Conservation (phyloP, 352 stramenopile species). For the Globisporangium rhizosaccharum region DNA sequence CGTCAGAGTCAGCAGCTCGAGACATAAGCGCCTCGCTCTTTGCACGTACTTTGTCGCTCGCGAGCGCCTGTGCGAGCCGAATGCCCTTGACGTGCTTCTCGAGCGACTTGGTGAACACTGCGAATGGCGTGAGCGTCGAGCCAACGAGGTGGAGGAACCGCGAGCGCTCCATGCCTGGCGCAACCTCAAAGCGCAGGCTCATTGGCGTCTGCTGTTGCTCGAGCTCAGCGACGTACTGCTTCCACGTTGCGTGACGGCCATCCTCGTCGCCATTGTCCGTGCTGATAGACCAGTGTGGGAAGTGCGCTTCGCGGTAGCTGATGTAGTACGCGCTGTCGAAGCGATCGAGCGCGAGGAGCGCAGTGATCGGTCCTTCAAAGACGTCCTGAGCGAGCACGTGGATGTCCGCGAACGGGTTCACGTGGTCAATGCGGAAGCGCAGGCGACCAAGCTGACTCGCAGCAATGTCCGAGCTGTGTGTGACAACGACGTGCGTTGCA, state of each 20-base stretch:
- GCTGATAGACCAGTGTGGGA: constrained; percentile 26
- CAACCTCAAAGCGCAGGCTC: constrained; percentile 43
- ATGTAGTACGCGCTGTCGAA: constrained; percentile 60
- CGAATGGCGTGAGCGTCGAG: constrained; percentile 47
- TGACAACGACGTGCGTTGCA: constrained; percentile 60
- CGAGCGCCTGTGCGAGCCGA: constrained; percentile 41
- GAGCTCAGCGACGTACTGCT: constrained; percentile 26
- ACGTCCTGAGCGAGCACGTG: constrained; percentile 55
- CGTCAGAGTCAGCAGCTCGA: constrained; percentile 15
- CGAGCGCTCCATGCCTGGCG: constrained; percentile 39
- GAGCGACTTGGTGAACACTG: constrained; percentile 32
- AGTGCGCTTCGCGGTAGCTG: constrained; percentile 42
- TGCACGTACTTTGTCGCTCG: constrained; percentile 31
- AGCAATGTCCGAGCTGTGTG: constrained; percentile 38
- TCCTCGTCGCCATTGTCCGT: constrained; percentile 3
- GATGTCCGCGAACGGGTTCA: constrained; percentile 68
- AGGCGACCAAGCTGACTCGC: constrained; percentile 34
- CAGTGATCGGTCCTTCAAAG: constrained; percentile 54
- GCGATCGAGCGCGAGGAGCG: constrained; percentile 44
- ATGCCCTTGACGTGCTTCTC: constrained; percentile 43
- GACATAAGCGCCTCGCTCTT: constrained; percentile 3
- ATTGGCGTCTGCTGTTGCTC: constrained; percentile 19
- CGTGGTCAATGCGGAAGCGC: constrained; percentile 60
- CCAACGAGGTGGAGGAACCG: constrained; percentile 48
- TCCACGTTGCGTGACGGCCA: constrained; percentile 5